These are phyloP conservation scores for Mucuna pruriens DNA, from an alignment of 306 rosid genomes.

Conservation along the genomic window DNA sequence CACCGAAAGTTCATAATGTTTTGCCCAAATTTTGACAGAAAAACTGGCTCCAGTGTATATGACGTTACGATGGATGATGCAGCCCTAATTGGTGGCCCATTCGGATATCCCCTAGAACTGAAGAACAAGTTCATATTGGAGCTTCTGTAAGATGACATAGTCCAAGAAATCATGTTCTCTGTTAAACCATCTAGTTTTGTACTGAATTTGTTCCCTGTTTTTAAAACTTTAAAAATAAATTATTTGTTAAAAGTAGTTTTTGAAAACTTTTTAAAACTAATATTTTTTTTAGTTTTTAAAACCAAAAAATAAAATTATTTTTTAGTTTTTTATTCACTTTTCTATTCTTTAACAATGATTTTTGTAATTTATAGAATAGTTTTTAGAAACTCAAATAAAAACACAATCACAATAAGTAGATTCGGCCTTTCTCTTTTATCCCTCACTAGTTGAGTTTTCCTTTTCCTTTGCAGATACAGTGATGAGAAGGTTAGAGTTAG, in stretches of 20 bases:
- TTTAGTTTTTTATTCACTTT: neutral
- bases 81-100: constrained; percentile 81
- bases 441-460: constrained; percentile 7
- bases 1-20: constrained; percentile 23
- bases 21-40: constrained; percentile 49
- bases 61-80: constrained; percentile 86
- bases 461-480: constrained; percentile 60
- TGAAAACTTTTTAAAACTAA: neutral
- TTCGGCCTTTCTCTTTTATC: neutral
- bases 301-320: neutral
- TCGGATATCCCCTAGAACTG: constrained; percentile 78
- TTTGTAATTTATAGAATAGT: neutral
- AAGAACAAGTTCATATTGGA: constrained; percentile 71
- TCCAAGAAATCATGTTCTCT: constrained; percentile 22
- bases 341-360: neutral
- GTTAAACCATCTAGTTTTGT: constrained; percentile 5
- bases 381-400: neutral
- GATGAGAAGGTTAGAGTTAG: constrained; percentile 81
- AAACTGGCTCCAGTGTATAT: constrained; percentile 55
- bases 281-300: neutral
- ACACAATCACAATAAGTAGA: neutral
- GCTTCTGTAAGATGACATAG: constrained; percentile 66
- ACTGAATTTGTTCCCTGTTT: no score
- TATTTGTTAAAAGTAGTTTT: neutral
- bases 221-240: neutral